Percentiles rank a stretch among this genome's conserved stretches.
phyloP scores from a whole-genome alignment of 2,329 filamentous ascomycete genomes.

The Epicoccum nigrum region DNA sequence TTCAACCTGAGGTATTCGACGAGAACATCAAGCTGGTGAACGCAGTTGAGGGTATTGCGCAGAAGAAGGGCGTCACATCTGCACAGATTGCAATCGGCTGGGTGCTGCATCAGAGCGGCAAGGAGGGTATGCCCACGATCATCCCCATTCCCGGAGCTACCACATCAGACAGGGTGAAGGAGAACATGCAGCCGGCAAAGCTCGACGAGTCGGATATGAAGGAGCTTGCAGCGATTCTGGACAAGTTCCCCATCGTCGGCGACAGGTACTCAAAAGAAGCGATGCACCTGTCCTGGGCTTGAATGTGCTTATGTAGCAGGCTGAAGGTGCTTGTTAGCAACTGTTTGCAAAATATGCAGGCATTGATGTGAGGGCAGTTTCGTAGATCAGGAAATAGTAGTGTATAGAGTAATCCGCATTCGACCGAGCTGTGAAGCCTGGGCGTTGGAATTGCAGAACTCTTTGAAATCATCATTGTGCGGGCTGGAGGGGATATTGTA shows the following conservation, averaged over 20 bases:
- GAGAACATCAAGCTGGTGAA: conserved; percentile 69
- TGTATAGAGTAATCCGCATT: conserved; percentile 54
- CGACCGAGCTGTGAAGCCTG: conserved; percentile 40
- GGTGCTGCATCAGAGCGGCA: conserved; percentile 59
- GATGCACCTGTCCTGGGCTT: conserved; percentile 12
- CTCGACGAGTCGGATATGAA: conserved; percentile 57
- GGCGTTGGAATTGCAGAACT: conserved; percentile 60
- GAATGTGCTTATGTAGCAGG: not conserved
- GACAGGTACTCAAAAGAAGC: conserved; percentile 44
- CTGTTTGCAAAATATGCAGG: not conserved
- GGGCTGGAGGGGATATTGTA: not conserved
- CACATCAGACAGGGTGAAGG: conserved; percentile 61
- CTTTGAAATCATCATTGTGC: conserved; percentile 52
- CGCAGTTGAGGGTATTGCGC: conserved; percentile 64
- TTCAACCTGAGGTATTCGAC: conserved; percentile 67
- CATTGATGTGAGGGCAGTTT: not conserved
- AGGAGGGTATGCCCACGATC: conserved; percentile 62
- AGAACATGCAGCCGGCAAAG: conserved; percentile 65
- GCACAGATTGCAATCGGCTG: conserved; percentile 72
- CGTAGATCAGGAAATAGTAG: conserved; percentile 55
- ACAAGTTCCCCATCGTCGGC: conserved; percentile 52
- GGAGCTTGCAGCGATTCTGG: conserved; percentile 59
- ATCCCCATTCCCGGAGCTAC: conserved; percentile 72
- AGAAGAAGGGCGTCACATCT: conserved; percentile 63
- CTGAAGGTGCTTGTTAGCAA: conserved; percentile 18